Percentiles rank a stretch among this genome's conserved stretches.
These are phyloP conservation scores for Salix suchowensis DNA, from an alignment of 345 rosid genomes.

Conservation along the genomic window DNA sequence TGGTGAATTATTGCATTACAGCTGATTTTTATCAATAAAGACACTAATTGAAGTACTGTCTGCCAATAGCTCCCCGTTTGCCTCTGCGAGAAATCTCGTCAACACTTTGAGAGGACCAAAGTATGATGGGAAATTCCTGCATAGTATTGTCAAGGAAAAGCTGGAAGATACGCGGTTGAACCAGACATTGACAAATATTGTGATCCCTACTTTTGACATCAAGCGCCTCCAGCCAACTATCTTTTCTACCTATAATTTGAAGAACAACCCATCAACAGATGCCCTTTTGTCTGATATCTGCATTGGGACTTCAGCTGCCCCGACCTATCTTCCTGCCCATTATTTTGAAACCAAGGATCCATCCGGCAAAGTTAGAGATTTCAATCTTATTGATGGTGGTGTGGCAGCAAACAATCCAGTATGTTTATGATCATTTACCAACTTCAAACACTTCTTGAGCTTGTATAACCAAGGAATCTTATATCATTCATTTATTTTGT, in stretches of 20 bases:
- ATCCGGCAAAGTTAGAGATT: constrained; percentile 14
- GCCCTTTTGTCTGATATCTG: constrained; percentile 46
- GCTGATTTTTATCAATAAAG: background rate
- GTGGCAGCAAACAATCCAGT: too few species aligned
- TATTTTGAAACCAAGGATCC: constrained; percentile 31
- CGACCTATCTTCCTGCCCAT: constrained; percentile 59
- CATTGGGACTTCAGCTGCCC: constrained; percentile 64
- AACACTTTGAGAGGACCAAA: constrained; percentile 46
- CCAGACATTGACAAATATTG: constrained; percentile 46
- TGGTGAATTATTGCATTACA: background rate
- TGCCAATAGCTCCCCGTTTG: constrained; percentile 14
- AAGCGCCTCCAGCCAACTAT: constrained; percentile 59
- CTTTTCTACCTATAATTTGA: background rate
- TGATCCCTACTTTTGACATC: constrained; percentile 75
- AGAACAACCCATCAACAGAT: too few species aligned
- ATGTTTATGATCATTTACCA: too few species aligned
- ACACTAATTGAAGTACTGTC: background rate
- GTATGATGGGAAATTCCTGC: too few species aligned
- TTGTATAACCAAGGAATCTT: too few species aligned
- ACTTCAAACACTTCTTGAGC: too few species aligned
- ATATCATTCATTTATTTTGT: too few species aligned
- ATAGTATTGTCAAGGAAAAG: too few species aligned
- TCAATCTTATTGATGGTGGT: too few species aligned
- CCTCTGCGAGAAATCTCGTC: constrained; percentile 26
- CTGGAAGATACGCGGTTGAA: too few species aligned